Conservation (phyloP, 805 yeast species). For the Komagataella pastoris region DNA sequence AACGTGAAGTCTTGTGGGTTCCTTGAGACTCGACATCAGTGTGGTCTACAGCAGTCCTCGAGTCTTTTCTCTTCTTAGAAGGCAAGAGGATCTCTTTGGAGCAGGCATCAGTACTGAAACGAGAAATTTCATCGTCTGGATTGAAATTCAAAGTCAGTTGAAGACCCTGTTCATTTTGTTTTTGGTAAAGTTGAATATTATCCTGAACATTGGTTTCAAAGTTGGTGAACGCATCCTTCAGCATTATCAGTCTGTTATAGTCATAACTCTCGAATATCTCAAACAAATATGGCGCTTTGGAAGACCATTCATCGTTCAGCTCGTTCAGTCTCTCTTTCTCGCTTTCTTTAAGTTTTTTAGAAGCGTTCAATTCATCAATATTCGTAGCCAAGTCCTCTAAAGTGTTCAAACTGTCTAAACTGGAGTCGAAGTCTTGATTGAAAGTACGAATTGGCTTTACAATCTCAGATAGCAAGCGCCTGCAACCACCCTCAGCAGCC, state of each 20-base stretch:
- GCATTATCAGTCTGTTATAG: constrained; percentile 39
- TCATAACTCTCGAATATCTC: constrained; percentile 67
- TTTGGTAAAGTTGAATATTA: constrained; percentile 27
- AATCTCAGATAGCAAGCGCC: constrained; percentile 37
- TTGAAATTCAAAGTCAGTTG: constrained; percentile 52
- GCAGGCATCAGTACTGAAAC: constrained; percentile 9
- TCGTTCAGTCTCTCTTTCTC: constrained; percentile 19
- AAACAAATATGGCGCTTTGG: constrained; percentile 65
- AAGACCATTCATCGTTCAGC: constrained; percentile 55
- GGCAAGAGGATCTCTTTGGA: neutral
- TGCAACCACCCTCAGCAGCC: constrained; percentile 33
- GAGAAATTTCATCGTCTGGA: constrained; percentile 43
- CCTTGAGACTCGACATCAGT: constrained; percentile 4
- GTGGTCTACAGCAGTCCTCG: neutral
- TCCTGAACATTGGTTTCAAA: constrained; percentile 52
- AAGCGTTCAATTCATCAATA: constrained; percentile 8
- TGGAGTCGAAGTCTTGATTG: constrained; percentile 35
- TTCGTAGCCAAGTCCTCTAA: constrained; percentile 12
- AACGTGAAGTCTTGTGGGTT: neutral
- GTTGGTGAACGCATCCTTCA: constrained; percentile 55
- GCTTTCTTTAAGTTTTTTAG: constrained; percentile 2
- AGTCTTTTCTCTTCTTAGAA: neutral
- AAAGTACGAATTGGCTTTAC: constrained; percentile 40
- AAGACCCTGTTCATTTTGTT: constrained; percentile 48
- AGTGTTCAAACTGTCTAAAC: constrained; percentile 26